Evolutionary conservation across 1,139 yeast genomes (phyloP), one percentile per base, ranked within the genome.

Genomic region (Debaryomyces robertsiae): DNA sequence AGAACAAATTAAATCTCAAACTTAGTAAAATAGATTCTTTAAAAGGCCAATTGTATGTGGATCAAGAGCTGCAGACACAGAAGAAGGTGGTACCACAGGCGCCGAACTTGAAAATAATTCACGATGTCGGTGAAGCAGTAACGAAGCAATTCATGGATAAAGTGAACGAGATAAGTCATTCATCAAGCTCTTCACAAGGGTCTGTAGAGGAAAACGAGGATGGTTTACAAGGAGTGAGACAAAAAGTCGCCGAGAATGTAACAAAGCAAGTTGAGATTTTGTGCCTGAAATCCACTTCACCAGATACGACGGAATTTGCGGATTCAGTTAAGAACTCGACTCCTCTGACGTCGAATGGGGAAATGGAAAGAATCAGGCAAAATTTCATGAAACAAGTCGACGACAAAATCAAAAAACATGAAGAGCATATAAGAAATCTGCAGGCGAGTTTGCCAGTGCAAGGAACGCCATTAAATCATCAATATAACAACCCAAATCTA

Each of bases 101-200:
- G 6, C 47, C 50, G 7, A 50, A 52, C 27, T 45, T 46, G 27
- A 54, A 57, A 23, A 52, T 54, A 2, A 53, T 56, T 23, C 60
- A 55, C 19, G 60, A 57, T 27, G 58, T 55, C 7, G 61, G 60
- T 6, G 55, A 56, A 30, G 53, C 56, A 39, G 61, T 57, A 10
- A 54, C 55, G 9, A 54, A 54, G 36, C 60, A 56, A 36, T 57
- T 57, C 37, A 47, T 53, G 11, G 59, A 53, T 10, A 57, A 57
- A 36, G 58, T 56, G 15, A 54, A 56, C 36, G 61, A 57, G 39
- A 53, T 56, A 27, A 53, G 53, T 22, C 48, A 50, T 33, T 36
- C 38, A 11, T 32, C 44, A 36, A 27, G 43, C n/a, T 48, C 53
- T 6, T 47, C 56, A 22, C 49, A 47, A 22, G 49, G 49, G 14